Base-by-base conservation (phyloP, 805 yeast species). In the Saturnispora mendoncae region DNA sequence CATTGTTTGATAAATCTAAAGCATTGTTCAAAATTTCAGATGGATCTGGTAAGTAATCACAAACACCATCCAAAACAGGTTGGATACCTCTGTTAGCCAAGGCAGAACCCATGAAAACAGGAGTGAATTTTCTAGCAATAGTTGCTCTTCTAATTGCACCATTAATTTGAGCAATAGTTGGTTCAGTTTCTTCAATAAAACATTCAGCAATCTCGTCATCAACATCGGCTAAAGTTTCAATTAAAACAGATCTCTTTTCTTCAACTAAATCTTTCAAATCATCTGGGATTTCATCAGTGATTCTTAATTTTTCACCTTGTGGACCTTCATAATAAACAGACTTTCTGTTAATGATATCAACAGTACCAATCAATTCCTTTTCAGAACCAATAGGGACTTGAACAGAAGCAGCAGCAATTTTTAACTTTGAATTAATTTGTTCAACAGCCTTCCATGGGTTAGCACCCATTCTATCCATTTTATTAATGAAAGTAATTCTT, bases 71-170 rank as follows among this genome's bases (percentile, higher is more conserved):
- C 53, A 92, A 71, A 28, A 90, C 96, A 18, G 88, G 88, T 69
- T 92, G 99, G 50, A 92, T 74, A 64, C 97, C 96, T 51, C 80
- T 84, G 68, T 92, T 92, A 44, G 97, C 98, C 49, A 92, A 72
- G 15, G 99, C 99, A 38, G 97, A 86, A 18, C 99, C 99, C 97
- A 92, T 92, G 50, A 90, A 70, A n/a, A 92, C 97, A n/a, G 99
- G 98, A 12, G 97, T 86, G 70, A 92, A 92, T 60, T 76, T 84
- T 67, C 97, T 79, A 25, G 88, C 94, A 64, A 90, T 90, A 15
- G 99, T 92, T 38, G 97, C 75, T 56, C 96, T 78, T 64, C 98
- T 81, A 52, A 92, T 92, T 33, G 96, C 97, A 39, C 61, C 77
- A 58, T 82, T 79, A 49, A 92, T 82, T 66, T 92, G 95, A 45